phyloP scores from a whole-genome alignment of 2,329 filamentous ascomycete genomes.

The Trichoderma arundinaceum region DNA sequence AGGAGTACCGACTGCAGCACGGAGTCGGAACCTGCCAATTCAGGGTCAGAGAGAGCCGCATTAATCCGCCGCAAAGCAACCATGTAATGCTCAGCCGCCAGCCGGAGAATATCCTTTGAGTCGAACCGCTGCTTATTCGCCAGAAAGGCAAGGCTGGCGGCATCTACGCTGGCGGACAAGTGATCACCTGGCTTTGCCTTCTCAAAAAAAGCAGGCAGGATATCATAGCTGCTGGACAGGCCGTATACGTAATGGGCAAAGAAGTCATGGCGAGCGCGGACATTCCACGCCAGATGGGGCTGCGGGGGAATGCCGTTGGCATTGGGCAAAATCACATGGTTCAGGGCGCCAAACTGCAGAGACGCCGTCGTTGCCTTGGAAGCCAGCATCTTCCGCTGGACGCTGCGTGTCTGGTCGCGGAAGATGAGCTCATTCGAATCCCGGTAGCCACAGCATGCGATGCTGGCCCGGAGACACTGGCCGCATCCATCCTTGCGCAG shows the following conservation, averaged over 20 bases:
- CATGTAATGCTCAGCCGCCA: constrained; percentile 29
- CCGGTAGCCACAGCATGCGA: constrained; percentile 39
- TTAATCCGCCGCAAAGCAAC: constrained; percentile 26
- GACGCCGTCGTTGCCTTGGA: constrained; percentile 5
- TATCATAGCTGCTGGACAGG: constrained; percentile 36
- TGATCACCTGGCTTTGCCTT: constrained; percentile 28
- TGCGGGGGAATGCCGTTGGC: not conserved
- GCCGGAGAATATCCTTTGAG: constrained; percentile 10
- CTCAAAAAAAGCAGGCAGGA: constrained; percentile 34
- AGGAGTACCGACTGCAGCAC: constrained; percentile 38
- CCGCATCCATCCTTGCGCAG: constrained; percentile 35
- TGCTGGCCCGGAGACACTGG: constrained; percentile 37
- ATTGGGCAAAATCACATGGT: not conserved
- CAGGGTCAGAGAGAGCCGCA: constrained; percentile 15
- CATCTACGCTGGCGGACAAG: constrained; percentile 37
- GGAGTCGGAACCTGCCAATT: constrained; percentile 29
- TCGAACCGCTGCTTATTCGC: constrained; percentile 27
- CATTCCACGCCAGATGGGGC: constrained; percentile 33
- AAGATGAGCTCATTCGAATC: constrained; percentile 37
- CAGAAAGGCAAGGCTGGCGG: constrained; percentile 37
- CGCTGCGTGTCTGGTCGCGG: constrained; percentile 36
- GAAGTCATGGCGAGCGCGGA: constrained; percentile 36
- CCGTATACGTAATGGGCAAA: constrained; percentile 37
- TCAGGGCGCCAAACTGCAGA: constrained; percentile 15
- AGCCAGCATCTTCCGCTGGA: constrained; percentile 32